Evolutionary conservation across 805 yeast genomes (phyloP), one percentile per base, ranked within the genome.

Genomic region (Candida hispaniensis): DNA sequence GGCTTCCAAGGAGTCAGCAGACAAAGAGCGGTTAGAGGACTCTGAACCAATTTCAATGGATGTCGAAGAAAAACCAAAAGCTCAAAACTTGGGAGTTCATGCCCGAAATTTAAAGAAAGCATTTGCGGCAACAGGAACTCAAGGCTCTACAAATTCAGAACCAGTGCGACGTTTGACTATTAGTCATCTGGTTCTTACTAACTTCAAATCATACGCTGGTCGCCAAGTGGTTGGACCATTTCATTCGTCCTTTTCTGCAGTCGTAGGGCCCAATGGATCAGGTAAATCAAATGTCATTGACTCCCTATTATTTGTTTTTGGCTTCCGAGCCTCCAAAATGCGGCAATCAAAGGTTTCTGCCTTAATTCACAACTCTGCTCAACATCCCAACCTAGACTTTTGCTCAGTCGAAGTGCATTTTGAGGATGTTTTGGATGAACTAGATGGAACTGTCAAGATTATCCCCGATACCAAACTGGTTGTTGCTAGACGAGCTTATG

Each of bases 231-330:
- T 91, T 33, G 99, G 99, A 0, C 99, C 99, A 0, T 91, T 91
- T 56, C 79, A 91, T 39, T 60, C 86, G 21, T 82, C 93, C 4
- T 93, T 91, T 51, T 81, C 94, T 7, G 97, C 99, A 0, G 93
- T 91, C 7, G 96, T 91, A 9, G 99, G 99, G 0, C 98, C 98
- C 4, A 91, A 91, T 55, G 99, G 99, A 6, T 79, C 94, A 8
- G 99, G 99, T 2, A 91, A 91, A 58, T 86, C 97, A 10, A 91
- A 93, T 51, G 96, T 91, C 44, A 91, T 91, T 55, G 98, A 93
- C 55, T 83, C 96, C 4, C 74, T 91, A 66, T 67, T 93, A 19
- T 91, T 91, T 56, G 98, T 93, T 2, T 91, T 91, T 61, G 99
- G 99, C 0, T 91, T 91, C 59, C 66, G 97, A 40, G 97, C 98